Percentiles rank a stretch among this genome's conserved stretches.
Conservation (phyloP, 2,329 filamentous ascomycete genomes). For the Botryotinia globosa region DNA sequence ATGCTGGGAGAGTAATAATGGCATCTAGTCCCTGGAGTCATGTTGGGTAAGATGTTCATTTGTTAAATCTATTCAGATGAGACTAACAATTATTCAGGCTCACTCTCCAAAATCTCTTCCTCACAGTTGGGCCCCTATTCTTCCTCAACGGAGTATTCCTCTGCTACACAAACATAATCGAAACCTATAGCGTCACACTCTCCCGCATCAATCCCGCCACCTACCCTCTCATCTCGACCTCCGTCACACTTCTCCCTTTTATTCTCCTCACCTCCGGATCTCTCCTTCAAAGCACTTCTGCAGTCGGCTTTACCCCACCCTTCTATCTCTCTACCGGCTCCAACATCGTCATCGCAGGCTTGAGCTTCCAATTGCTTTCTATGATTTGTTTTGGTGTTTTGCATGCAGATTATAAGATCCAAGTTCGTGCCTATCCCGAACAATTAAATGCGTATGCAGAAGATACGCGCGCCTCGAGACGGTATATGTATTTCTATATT, state of each 20-base stretch:
- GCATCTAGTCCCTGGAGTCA: conserved; percentile 13
- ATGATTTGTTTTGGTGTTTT: conserved; percentile 6
- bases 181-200: neutral
- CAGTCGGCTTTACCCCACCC: neutral
- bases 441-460: conserved; percentile 6
- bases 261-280: neutral
- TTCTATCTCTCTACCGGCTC: neutral
- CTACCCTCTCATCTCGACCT: neutral
- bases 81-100: neutral
- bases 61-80: neutral
- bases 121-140: conserved; percentile 6
- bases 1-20: conserved; percentile 10
- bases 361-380: neutral
- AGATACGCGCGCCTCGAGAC: neutral
- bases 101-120: neutral
- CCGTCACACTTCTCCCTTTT: neutral
- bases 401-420: neutral
- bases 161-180: conserved; percentile 8
- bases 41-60: neutral
- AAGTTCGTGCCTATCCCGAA: conserved; percentile 1
- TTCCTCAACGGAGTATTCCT: neutral
- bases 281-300: conserved; percentile 1
- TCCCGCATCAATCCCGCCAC: neutral
- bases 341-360: neutral
- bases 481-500: neutral